Percentiles rank a stretch among this genome's conserved stretches.
These are phyloP conservation scores for Monosporascus sp. DNA, from an alignment of 2,329 filamentous ascomycete species.

Conservation along the genomic window DNA sequence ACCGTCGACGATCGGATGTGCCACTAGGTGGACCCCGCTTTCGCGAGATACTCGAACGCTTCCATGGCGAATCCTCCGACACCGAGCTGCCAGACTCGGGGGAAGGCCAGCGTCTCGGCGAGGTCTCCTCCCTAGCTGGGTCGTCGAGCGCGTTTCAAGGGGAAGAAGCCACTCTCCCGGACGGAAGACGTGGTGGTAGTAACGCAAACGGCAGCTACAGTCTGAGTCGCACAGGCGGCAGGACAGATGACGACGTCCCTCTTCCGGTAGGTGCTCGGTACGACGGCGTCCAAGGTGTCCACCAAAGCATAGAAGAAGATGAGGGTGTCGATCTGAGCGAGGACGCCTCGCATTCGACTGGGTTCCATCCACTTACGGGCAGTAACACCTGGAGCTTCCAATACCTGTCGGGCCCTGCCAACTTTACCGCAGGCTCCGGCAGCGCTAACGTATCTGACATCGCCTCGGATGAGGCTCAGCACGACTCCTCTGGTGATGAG, in stretches of 20 bases:
- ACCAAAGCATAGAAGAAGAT: conserved; percentile 43
- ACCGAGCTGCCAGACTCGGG: conserved; percentile 52
- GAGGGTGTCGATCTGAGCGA: conserved; percentile 40
- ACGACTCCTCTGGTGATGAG: conserved; percentile 31
- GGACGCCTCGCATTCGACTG: conserved; percentile 22
- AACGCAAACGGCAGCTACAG: conserved; percentile 23
- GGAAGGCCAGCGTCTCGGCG: conserved; percentile 85
- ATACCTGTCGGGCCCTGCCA: conserved; percentile 27
- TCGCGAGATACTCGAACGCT: conserved; percentile 63
- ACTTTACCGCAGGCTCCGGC: conserved; percentile 22
- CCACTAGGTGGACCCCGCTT: conserved; percentile 79
- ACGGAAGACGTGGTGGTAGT: conserved; percentile 53
- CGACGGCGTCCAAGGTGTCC: conserved; percentile 27
- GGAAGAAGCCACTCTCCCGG: conserved; percentile 71
- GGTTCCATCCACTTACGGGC: conserved; percentile 19
- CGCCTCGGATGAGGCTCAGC: conserved; percentile 33
- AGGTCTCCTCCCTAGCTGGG: conserved; percentile 78
- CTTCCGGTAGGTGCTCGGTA: conserved; percentile 8
- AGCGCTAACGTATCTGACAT: conserved; percentile 23
- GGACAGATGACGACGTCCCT: conserved; percentile 16
- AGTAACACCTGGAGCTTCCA: conserved; percentile 43
- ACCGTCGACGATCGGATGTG: conserved; percentile 72
- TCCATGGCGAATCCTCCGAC: conserved; percentile 45
- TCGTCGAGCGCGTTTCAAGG: conserved; percentile 82
- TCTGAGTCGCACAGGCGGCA: conserved; percentile 2